phyloP scores from a whole-genome alignment of 208 protist species.

The Acanthamoeba castellanii region DNA sequence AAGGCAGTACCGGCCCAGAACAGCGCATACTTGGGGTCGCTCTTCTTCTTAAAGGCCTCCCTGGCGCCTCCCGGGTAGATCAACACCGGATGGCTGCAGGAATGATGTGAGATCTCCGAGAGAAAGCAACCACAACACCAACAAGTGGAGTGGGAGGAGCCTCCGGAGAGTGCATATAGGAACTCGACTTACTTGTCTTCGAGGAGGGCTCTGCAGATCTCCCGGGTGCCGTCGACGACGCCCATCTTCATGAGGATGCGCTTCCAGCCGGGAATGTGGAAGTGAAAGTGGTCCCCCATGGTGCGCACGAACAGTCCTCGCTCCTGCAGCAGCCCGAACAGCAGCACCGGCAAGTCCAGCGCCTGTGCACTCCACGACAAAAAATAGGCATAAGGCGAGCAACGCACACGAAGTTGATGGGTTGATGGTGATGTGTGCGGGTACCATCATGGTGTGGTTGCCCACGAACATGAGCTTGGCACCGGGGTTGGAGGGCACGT shows the following conservation, averaged over 20 bases:
- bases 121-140: background rate
- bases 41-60: constrained; percentile 58
- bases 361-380: background rate
- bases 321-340: constrained; percentile 7
- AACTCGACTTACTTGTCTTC: background rate
- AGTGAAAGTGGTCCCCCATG: constrained; percentile 55
- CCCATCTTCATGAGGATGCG: constrained; percentile 18
- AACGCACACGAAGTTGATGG: background rate
- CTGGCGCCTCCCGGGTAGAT: constrained; percentile 27
- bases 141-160: background rate
- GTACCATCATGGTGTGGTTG: constrained; percentile 65
- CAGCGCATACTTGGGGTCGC: constrained; percentile 46
- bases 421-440: background rate
- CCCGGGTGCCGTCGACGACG: background rate
- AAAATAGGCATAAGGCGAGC: background rate
- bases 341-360: constrained; percentile 28
- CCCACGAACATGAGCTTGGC: constrained; percentile 51
- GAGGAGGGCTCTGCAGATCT: background rate
- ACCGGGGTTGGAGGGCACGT: background rate
- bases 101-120: background rate
- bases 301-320: constrained; percentile 23
- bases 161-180: background rate
- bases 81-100: constrained; percentile 18
- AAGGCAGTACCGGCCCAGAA: constrained; percentile 35
- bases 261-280: background rate